Conservation (phyloP, 345 rosid genomes). For the Citrus sp. region DNA sequence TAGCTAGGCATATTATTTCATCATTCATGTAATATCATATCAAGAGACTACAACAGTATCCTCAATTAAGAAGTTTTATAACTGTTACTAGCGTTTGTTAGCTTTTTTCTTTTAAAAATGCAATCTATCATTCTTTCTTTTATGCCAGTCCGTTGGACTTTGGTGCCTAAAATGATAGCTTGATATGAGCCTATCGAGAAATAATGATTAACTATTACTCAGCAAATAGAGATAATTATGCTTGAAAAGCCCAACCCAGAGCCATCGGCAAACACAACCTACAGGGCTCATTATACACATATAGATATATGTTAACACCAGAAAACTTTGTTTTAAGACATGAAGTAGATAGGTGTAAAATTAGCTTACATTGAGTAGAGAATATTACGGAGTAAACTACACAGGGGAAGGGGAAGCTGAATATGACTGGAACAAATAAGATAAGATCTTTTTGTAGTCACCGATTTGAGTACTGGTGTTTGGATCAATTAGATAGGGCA, state of each 20-base stretch:
- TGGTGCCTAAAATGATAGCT: too few relatives aligned
- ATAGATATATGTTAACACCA: neutral
- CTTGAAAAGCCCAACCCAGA: neutral
- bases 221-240: neutral
- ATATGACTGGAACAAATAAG: constrained; percentile 65
- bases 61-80: too few relatives aligned
- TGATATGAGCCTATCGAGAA: too few relatives aligned
- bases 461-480: constrained; percentile 60
- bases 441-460: constrained; percentile 58
- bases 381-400: constrained; percentile 12
- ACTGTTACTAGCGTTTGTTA: too few relatives aligned
- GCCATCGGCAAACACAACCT: neutral
- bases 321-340: neutral
- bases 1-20: too few relatives aligned
- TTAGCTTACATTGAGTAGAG: neutral
- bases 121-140: too few relatives aligned
- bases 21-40: too few relatives aligned
- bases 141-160: too few relatives aligned
- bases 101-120: too few relatives aligned
- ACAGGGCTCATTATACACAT: neutral
- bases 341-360: neutral
- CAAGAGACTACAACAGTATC: too few relatives aligned
- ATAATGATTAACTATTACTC: too few relatives aligned
- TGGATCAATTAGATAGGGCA: constrained; percentile 72
- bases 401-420: constrained; percentile 25